Evolutionary conservation across 345 rosid species (phyloP), one percentile per base, ranked within the genome.

Genomic region (Eucalyptus camaldulensis): DNA sequence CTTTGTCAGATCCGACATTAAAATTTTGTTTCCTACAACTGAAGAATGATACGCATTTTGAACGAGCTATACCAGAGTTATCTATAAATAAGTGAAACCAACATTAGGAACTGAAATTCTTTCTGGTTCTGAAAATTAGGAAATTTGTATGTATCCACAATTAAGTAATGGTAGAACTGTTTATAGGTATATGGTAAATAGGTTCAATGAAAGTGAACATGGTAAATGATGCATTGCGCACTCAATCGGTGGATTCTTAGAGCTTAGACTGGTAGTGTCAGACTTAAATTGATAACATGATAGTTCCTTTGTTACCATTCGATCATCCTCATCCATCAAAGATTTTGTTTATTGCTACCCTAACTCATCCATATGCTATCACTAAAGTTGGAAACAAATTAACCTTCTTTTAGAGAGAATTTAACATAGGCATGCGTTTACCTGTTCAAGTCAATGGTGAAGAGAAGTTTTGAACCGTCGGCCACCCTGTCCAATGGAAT

Each of bases 381-480:
- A 86, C 25, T 51, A 51, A 86, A 86, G 29, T 86, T 86, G 65
- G 87, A 33, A 51, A 50, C 10, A 51, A 51, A 43, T 22, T 72
- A 76, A 21, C 27, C 83, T 76, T 24, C 15, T 19, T 76, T 21
- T 76, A 37, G 9, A 76, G 83, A 21, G 83, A 40, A 44, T 53
- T 50, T 6, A 50, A 51, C 62, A 86, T 16, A 2, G 3, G 43
- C 62, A 49, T 31, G 60, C 60, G 56, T 92, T 91, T 91, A 93
- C 99, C 88, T 88, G 96, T 90, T 95, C 96, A 88, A 97, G 99
- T 85, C 98, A 91, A 90, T 92, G 93, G 58, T 96, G 97, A 90
- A 97, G 99, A 89, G 91, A 93, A 51, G 99, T 97, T 92, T 96
- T 97, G 90, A 97, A 96, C 80, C 96, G 99, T 56, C 98, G 94